Conservation (phyloP, 345 rosid genomes). For the Heritiera littoralis region DNA sequence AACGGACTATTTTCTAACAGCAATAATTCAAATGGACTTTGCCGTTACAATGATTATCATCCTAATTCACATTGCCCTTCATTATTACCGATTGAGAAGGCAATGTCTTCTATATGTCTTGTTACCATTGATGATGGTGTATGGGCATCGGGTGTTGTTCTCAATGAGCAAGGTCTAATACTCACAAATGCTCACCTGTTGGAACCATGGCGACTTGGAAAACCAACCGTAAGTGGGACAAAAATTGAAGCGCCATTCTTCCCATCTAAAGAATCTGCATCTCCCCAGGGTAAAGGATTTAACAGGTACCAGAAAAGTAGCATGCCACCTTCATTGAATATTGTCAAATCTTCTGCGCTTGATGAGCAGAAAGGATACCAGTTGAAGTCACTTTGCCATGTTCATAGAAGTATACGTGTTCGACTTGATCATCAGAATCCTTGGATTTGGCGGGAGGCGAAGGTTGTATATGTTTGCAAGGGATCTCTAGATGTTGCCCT, state of each 20-base stretch:
- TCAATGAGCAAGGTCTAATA: conserved; percentile 76
- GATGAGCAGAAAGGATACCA: conserved; percentile 35
- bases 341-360: conserved; percentile 30
- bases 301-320: conserved; percentile 32
- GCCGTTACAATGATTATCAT: conserved; percentile 23
- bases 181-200: conserved; percentile 94
- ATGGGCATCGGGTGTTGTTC: conserved; percentile 94
- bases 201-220: conserved; percentile 96
- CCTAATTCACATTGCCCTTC: conserved; percentile 25
- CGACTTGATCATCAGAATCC: conserved; percentile 66
- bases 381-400: conserved; percentile 37
- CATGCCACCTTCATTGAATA: conserved; percentile 22
- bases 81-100: conserved; percentile 50
- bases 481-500: conserved; percentile 87
- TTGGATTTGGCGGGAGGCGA: conserved; percentile 83
- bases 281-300: conserved; percentile 29
- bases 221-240: conserved; percentile 43
- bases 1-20: conserved; percentile 34
- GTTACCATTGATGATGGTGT: conserved; percentile 67
- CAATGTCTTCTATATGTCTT: conserved; percentile 77
- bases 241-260: conserved; percentile 21
- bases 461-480: conserved; percentile 66
- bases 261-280: conserved; percentile 35
- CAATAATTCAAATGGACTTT: conserved; percentile 29
- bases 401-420: conserved; percentile 55